These are phyloP conservation scores for Linderniella brevidens DNA, from an alignment of 257 asterid genomes.

Conservation along the genomic window DNA sequence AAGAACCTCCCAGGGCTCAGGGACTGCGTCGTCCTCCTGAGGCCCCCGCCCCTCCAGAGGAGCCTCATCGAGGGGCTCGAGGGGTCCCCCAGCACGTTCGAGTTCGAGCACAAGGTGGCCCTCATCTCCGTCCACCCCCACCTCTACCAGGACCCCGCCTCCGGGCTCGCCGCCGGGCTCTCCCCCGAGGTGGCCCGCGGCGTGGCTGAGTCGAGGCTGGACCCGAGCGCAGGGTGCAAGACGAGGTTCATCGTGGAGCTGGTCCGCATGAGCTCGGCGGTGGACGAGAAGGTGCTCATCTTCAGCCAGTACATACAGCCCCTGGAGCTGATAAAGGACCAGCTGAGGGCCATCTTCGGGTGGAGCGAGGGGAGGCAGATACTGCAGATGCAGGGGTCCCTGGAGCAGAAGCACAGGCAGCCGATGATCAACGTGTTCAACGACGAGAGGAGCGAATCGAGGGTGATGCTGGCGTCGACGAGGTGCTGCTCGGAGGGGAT, in stretches of 20 bases:
- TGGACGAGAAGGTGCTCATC: conserved; percentile 31
- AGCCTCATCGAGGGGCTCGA: conserved; percentile 20
- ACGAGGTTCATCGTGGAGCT: conserved; percentile 33
- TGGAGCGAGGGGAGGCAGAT: conserved; percentile 25
- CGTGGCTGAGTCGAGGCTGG: neutral
- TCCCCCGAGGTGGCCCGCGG: neutral
- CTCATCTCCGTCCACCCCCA: conserved; percentile 34
- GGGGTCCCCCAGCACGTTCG: conserved; percentile 8
- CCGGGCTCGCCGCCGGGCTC: too few species aligned
- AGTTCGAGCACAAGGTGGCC: conserved; percentile 23
- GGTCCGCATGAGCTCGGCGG: conserved; percentile 19
- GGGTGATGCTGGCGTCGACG: conserved; percentile 32
- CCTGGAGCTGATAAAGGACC: conserved; percentile 20
- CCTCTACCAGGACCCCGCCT: conserved; percentile 5
- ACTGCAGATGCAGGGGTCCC: conserved; percentile 18
- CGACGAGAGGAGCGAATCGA: conserved; percentile 15
- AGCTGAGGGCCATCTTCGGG: conserved; percentile 13
- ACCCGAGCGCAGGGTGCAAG: neutral
- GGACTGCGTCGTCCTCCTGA: conserved; percentile 30
- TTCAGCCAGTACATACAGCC: conserved; percentile 41
- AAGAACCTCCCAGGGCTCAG: conserved; percentile 39
- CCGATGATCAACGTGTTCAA: conserved; percentile 15
- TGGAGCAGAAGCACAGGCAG: conserved; percentile 22
- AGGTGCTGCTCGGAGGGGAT: conserved; percentile 45
- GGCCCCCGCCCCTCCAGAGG: conserved; percentile 28